Conservation (phyloP, 257 asterid species). For the Ehretia macrophylla region DNA sequence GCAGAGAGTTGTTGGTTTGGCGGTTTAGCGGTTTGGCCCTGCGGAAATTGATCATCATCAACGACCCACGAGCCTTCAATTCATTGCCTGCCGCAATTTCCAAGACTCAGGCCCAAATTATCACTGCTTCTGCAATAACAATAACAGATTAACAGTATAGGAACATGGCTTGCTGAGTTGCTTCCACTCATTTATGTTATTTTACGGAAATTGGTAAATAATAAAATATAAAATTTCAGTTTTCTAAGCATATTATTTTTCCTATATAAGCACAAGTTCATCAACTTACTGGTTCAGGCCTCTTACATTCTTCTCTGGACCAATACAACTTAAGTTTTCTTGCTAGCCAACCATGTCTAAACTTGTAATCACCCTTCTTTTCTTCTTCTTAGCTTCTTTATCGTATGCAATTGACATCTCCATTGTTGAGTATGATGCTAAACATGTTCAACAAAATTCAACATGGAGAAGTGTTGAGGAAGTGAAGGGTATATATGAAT, state of each 20-base stretch:
- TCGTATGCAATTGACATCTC: conserved; percentile 29
- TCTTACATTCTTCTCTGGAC: not conserved
- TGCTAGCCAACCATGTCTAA: conserved; percentile 45
- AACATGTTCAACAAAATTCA: not conserved
- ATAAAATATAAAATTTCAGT: no score
- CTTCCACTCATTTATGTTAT: not conserved
- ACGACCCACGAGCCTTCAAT: not conserved
- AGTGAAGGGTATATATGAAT: conserved; percentile 40
- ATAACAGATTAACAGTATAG: not conserved
- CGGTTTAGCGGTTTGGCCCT: conserved; percentile 12
- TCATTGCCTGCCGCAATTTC: conserved; percentile 4
- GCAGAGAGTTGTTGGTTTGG: conserved; percentile 1
- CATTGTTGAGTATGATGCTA: conserved; percentile 14
- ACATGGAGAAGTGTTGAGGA: conserved; percentile 29
- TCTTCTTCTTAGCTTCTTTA: conserved; percentile 29
- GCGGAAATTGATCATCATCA: not conserved
- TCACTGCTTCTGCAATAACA: not conserved
- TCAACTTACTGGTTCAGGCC: conserved; percentile 7
- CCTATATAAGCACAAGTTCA: conserved; percentile 11
- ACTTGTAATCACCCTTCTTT: conserved; percentile 18
- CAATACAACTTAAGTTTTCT: not conserved
- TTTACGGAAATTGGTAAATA: no score
- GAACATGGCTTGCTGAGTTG: not conserved
- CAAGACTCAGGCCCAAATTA: not conserved
- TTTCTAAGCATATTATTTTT: no score